phyloP scores from a whole-genome alignment of 495 filamentous ascomycete species.

The Penicillium odoratum region DNA sequence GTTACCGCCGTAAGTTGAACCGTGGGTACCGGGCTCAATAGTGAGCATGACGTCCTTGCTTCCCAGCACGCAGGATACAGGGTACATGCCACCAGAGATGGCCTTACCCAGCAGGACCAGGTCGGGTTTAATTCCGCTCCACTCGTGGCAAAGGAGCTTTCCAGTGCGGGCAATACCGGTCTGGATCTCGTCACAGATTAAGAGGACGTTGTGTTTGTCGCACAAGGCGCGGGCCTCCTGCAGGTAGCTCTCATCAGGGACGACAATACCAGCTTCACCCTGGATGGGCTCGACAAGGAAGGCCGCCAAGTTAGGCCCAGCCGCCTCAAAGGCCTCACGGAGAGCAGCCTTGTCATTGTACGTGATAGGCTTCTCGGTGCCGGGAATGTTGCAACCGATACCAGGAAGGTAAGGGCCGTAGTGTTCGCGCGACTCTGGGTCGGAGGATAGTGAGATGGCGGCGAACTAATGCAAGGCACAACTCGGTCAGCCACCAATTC shows the following conservation, averaged over 20 bases:
- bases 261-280: conserved; percentile 95
- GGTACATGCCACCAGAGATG: conserved; percentile 98
- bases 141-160: conserved; percentile 88
- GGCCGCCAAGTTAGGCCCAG: conserved; percentile 83
- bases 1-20: conserved; percentile 96
- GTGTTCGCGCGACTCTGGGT: conserved; percentile 93
- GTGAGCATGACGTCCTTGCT: conserved; percentile 93
- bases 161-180: conserved; percentile 95
- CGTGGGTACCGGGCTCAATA: conserved; percentile 95
- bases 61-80: conserved; percentile 89
- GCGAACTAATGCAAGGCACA: conserved; percentile 65
- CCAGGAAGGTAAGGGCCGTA: conserved; percentile 94
- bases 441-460: conserved; percentile 90
- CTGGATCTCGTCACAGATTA: conserved; percentile 99
- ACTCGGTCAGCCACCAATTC: conserved; percentile 12
- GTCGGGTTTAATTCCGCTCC: conserved; percentile 93
- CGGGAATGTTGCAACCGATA: conserved; percentile 75
- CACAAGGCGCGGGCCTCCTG: conserved; percentile 79
- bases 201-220: conserved; percentile 87
- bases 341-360: conserved; percentile 86
- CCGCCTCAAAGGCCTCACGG: conserved; percentile 72
- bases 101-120: conserved; percentile 94
- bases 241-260: conserved; percentile 89
- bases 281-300: conserved; percentile 96
- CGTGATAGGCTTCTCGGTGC: conserved; percentile 73